Base-by-base conservation (phyloP, 2,329 filamentous ascomycete genomes). In the Xylariaceae sp. region DNA sequence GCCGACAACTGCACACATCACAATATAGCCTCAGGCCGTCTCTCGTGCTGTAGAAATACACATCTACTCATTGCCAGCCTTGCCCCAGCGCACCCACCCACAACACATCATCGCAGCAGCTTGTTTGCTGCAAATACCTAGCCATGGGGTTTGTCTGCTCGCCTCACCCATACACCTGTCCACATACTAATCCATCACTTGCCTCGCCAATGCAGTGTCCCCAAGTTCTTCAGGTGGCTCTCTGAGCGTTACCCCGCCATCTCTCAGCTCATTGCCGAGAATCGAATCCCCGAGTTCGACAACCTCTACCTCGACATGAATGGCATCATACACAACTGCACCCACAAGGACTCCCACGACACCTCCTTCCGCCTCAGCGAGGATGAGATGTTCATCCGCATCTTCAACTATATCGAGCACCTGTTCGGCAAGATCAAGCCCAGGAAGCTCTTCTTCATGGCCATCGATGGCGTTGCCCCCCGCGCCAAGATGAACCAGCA, bases 401-500 rank as follows among this genome's bases (percentile, higher is more conserved):
- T 99, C 66, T 99, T 99, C 83, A 97, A 97, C 74, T 99, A 99
- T 71, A 99, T 99, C 61, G 94, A 99, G 73, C 94, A 99, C 75
- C 74, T 99, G 48, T 99, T 96, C 71, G 92, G 93, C 63, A 99
- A 97, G 73, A 99, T 99, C 69, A 97, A 97, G 73, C 94, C 94
- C 12, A 93, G 96, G 74, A 87, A 97, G 77, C 82, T 99, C 34
- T 99, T 99, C 75, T 99, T 97, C 78, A 99, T 99, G 94, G 95
- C 94, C 46, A 94, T 99, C 60, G 94, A 99, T 67, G 94, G 94
- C 65, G 95, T 99, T 56, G 94, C 94, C 18, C 95, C 94, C 16
- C 88, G 94, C 65, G 94, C 94, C 63, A 99, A 99, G 80, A 99
- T 99, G 94, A 99, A 99, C 72, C 94, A 99, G 73, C 94, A 99